A percentile compares a stretch with the other conserved stretches of the same genome.
Evolutionary conservation across 2,329 filamentous ascomycete species (phyloP).

Genomic region (Aspergillus quadricinctus): DNA sequence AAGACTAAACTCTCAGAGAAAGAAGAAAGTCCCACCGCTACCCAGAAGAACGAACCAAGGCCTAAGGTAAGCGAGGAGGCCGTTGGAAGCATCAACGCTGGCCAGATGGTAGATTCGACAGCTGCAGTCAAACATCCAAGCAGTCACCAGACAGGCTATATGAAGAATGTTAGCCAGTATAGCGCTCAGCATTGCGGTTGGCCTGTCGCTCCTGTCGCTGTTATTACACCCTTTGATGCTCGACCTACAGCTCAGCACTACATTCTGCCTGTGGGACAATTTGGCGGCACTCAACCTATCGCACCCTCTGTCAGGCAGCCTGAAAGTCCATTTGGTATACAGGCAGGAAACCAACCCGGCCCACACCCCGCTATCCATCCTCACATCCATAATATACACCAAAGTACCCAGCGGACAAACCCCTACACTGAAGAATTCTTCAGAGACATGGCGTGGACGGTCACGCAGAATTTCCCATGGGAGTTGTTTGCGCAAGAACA

Average conservation of each 20-base stretch:
- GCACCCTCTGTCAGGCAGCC: neutral
- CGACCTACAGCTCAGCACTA: neutral
- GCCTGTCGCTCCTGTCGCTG: neutral
- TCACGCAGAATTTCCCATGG: constrained; percentile 21
- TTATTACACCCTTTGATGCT: neutral
- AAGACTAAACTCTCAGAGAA: neutral
- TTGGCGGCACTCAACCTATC: neutral
- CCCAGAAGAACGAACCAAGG: neutral
- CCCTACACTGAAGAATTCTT: constrained; percentile 21
- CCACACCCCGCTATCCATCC: neutral
- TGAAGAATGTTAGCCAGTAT: neutral
- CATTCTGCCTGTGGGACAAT: neutral
- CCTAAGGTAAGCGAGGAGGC: neutral
- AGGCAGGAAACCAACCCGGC: neutral
- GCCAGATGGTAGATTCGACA: neutral
- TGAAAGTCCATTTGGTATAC: neutral
- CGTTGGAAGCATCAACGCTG: neutral
- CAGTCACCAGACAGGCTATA: neutral
- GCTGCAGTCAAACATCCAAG: neutral
- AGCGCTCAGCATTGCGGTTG: neutral
- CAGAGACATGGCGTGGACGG: constrained; percentile 17
- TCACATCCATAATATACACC: neutral
- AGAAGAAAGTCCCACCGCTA: neutral
- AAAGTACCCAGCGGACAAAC: neutral
- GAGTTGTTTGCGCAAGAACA: constrained; percentile 19